Conservation (phyloP, 1,284 basidiomycete genomes). For the Sporisorium sorghi region DNA sequence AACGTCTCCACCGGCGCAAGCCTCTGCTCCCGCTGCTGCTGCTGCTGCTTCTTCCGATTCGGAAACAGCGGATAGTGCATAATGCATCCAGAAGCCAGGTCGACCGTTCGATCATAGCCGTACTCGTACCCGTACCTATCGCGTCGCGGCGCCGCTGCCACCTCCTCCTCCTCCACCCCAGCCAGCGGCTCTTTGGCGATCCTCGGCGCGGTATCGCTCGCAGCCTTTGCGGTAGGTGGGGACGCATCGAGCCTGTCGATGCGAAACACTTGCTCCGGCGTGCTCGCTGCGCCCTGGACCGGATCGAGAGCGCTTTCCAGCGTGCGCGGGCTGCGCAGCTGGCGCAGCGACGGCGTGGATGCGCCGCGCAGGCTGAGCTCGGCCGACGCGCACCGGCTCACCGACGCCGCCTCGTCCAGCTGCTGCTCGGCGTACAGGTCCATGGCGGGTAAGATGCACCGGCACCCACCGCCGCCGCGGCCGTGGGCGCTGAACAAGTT, state of each 20-base stretch:
- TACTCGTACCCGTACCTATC: slow-evolving; percentile 11
- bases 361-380: neutral
- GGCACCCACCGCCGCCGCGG: too few species aligned
- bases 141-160: neutral
- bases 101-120: slow-evolving; percentile 15
- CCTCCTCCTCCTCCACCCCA: neutral
- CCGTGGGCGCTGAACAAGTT: neutral
- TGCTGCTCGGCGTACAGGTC: slow-evolving; percentile 20
- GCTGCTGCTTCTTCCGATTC: slow-evolving; percentile 8
- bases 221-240: neutral
- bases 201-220: slow-evolving; percentile 8
- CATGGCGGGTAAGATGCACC: slow-evolving; percentile 7
- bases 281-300: neutral
- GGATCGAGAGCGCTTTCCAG: slow-evolving; percentile 1
- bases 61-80: slow-evolving; percentile 33
- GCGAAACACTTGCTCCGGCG: slow-evolving; percentile 14
- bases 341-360: neutral
- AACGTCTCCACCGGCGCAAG: neutral
- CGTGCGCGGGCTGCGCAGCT: neutral
- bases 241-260: neutral
- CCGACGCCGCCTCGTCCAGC: neutral
- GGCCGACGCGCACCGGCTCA: neutral
- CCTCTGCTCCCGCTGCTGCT: neutral
- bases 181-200: neutral
- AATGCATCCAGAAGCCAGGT: slow-evolving; percentile 29